phyloP scores from a whole-genome alignment of 768 basidiomycete species.

The Lentinula sp. region DNA sequence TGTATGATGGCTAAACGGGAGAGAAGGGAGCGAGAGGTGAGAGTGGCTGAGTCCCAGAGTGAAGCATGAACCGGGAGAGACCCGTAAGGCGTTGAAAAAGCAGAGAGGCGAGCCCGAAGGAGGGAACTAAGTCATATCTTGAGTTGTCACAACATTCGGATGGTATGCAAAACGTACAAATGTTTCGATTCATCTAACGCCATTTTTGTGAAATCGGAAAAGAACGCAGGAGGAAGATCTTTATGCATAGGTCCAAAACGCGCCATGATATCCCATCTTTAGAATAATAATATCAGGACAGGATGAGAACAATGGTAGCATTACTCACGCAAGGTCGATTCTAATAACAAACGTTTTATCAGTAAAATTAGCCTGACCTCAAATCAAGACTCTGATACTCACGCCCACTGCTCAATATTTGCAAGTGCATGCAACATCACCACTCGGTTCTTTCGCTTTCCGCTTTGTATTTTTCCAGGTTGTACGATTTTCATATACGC shows the following conservation, averaged over 20 bases:
- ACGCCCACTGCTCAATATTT: conserved; percentile 89
- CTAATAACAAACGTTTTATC: conserved; percentile 20
- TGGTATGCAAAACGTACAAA: conserved; percentile 34
- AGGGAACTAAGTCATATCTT: conserved; percentile 33
- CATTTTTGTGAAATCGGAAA: conserved; percentile 78
- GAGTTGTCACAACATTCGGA: background rate
- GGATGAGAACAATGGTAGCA: background rate
- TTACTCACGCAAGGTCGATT: conserved; percentile 66
- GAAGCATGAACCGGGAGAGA: conserved; percentile 69
- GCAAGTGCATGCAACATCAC: conserved; percentile 79
- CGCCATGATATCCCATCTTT: conserved; percentile 79
- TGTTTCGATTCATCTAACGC: conserved; percentile 86
- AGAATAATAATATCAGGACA: background rate
- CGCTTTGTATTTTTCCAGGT: conserved; percentile 44
- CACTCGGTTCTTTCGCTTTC: conserved; percentile 54
- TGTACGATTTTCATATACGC: conserved; percentile 48
- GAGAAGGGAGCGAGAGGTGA: conserved; percentile 61
- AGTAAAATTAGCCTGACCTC: background rate
- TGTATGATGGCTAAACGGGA: conserved; percentile 79
- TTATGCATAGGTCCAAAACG: conserved; percentile 60
- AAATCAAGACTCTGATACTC: conserved; percentile 24
- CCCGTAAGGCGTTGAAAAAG: conserved; percentile 65
- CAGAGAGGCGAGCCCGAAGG: conserved; percentile 54
- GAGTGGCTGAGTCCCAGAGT: conserved; percentile 72
- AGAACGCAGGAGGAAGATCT: conserved; percentile 67